Evolutionary conservation across 2,329 filamentous ascomycete genomes (phyloP).

Genomic region (Mycosphaerella arachidis): DNA sequence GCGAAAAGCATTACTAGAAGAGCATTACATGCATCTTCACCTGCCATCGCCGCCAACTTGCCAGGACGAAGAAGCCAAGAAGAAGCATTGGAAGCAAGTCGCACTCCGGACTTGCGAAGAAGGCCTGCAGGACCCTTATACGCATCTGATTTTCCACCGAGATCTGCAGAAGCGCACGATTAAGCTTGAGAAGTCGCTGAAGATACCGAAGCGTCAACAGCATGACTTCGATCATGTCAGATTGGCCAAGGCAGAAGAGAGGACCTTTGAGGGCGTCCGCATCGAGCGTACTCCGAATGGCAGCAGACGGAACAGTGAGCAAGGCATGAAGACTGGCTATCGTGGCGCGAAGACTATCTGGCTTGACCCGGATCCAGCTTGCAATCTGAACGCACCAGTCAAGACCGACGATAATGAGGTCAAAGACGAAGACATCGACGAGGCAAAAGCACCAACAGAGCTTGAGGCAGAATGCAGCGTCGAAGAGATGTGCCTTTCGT

Average conservation of each 20-base stretch:
- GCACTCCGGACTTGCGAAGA: constrained; percentile 78
- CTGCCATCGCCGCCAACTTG: constrained; percentile 42
- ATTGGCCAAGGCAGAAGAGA: constrained; percentile 69
- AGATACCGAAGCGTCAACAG: constrained; percentile 76
- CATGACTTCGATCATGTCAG: constrained; percentile 89
- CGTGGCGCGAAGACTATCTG: constrained; percentile 73
- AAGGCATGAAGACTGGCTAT: constrained; percentile 25
- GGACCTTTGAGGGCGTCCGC: constrained; percentile 71
- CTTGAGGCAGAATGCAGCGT: constrained; percentile 71
- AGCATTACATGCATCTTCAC: constrained; percentile 80
- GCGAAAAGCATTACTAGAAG: constrained; percentile 86
- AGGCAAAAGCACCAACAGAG: background rate
- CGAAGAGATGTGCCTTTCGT: constrained; percentile 87
- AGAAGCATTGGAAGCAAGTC: constrained; percentile 75
- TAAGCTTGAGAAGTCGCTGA: constrained; percentile 82
- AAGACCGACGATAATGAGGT: constrained; percentile 3
- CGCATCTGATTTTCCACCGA: constrained; percentile 89
- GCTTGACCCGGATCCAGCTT: constrained; percentile 58
- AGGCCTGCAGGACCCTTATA: constrained; percentile 80
- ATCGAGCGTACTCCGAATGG: constrained; percentile 46
- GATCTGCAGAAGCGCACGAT: constrained; percentile 90
- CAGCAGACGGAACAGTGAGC: constrained; percentile 31
- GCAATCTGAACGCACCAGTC: constrained; percentile 1
- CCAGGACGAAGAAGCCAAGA: constrained; percentile 57
- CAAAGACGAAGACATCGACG: constrained; percentile 1